Conservation (phyloP, 75 land plant genomes). For the Larix kaempferi region DNA sequence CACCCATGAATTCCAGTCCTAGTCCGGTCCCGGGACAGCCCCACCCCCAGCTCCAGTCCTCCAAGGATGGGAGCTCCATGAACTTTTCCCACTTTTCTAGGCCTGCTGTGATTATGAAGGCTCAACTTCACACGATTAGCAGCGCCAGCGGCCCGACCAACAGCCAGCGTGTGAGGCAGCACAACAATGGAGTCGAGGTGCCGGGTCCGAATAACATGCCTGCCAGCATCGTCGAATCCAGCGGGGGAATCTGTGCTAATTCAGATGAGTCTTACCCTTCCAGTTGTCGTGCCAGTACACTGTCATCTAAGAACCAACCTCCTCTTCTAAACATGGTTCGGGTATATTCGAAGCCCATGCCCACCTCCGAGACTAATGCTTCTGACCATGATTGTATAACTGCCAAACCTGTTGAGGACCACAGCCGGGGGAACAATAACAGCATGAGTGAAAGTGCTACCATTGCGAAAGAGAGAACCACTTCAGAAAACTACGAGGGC, state of each 20-base stretch:
- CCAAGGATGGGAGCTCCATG: background rate
- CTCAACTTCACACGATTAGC: background rate
- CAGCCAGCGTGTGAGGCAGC: background rate
- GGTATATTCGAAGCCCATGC: background rate
- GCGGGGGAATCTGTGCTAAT: background rate
- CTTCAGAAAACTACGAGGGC: slow-evolving; percentile 1
- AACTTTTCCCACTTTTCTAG: slow-evolving; percentile 7
- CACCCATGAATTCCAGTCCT: background rate
- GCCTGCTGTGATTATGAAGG: slow-evolving; percentile 1
- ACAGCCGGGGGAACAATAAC: background rate
- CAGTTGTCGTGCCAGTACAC: background rate
- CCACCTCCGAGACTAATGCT: background rate
- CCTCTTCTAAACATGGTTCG: background rate
- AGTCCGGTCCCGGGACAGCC: background rate
- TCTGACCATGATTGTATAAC: slow-evolving; percentile 6
- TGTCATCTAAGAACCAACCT: background rate
- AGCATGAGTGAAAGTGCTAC: background rate
- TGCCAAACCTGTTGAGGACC: slow-evolving; percentile 6
- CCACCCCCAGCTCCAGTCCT: background rate
- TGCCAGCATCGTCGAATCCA: background rate
- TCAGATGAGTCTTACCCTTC: background rate
- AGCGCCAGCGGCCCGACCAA: slow-evolving; percentile 5
- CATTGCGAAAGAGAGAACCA: background rate
- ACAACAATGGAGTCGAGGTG: background rate
- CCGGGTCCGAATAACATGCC: background rate